Evolutionary conservation across 257 asterid genomes (phyloP).

Genomic region (Jacaranda mimosifolia): DNA sequence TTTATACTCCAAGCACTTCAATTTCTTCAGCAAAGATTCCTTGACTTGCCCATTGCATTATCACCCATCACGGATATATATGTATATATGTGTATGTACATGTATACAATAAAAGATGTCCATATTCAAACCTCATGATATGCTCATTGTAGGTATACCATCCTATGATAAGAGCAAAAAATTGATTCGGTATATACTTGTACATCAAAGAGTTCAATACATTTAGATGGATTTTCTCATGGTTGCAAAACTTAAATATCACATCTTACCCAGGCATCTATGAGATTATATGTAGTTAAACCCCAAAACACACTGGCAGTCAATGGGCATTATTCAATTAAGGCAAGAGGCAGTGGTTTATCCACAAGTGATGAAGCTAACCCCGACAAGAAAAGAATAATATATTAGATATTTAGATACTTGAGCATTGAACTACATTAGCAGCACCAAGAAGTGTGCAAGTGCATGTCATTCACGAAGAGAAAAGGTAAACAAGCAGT

Average conservation of each 20-base stretch:
- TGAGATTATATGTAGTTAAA: background rate
- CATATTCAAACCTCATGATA: too few species aligned
- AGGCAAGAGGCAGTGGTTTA: background rate
- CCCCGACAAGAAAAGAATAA: too few species aligned
- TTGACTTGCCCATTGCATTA: too few species aligned
- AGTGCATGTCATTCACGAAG: background rate
- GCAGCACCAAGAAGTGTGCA: too few species aligned
- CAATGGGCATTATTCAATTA: background rate
- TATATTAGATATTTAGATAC: too few species aligned
- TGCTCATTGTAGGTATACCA: too few species aligned
- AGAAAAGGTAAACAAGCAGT: background rate
- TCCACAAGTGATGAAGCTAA: background rate
- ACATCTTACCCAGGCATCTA: background rate
- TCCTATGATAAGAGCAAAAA: too few species aligned
- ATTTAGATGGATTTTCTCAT: background rate
- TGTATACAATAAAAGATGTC: too few species aligned
- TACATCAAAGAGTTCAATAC: background rate
- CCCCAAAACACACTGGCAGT: background rate
- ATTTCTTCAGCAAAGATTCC: too few species aligned
- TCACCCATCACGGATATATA: too few species aligned
- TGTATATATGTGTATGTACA: too few species aligned
- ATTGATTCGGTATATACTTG: background rate
- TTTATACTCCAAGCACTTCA: background rate
- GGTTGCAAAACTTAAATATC: background rate
- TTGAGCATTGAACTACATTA: too few species aligned